Base-by-base conservation (phyloP, 2,329 filamentous ascomycete species). In the Cadophora sp. region DNA sequence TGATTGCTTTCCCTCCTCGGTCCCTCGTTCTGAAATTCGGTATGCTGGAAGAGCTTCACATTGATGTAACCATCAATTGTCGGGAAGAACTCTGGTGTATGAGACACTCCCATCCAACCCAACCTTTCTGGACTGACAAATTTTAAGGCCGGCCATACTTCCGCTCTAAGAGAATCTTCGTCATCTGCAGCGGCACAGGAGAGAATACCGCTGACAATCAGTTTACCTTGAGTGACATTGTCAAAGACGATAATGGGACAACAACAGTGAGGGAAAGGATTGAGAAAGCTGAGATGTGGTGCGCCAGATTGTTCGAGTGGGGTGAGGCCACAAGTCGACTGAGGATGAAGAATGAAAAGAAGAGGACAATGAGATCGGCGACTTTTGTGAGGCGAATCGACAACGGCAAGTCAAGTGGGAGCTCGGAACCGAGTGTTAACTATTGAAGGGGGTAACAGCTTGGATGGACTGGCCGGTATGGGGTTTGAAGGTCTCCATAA, bases 41-140 rank as follows among this genome's bases (percentile, higher is more conserved):
- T n/a, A 27, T 27, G n/a, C 14, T 59, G n/a, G 3, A 30, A n/a
- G 22, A 59, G 16, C 22, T 47, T n/a, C 30, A 59, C 39, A n/a
- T 59, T n/a, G 56, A 59, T 27, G n/a, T 59, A 7, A 59, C 56
- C 13, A 59, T n/a, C 20, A 18, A 59, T 47, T 59, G 55, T 4
- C 56, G n/a, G 20, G 39, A 18, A 4, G 11, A 6, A 5, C 24
- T 13, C 24, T 51, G 48, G 24, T 33, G 48, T 51, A 30, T 30
- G 48, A 8, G n/a, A 5, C 14, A 51, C 2, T 51, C 24, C 24
- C 1, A 18, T 30, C 48, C 11, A 24, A 16, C n/a, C 24, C 27
- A 30, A 30, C 3, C 6, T 30, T 6, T 30, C 27, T 18, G 7
- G 11, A 9, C 50, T 53, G 50, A 53, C 24, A 9, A 0, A 1